These are phyloP conservation scores for Cryptococcus depauperatus DNA, from an alignment of 1,284 basidiomycete species.

Conservation along the genomic window DNA sequence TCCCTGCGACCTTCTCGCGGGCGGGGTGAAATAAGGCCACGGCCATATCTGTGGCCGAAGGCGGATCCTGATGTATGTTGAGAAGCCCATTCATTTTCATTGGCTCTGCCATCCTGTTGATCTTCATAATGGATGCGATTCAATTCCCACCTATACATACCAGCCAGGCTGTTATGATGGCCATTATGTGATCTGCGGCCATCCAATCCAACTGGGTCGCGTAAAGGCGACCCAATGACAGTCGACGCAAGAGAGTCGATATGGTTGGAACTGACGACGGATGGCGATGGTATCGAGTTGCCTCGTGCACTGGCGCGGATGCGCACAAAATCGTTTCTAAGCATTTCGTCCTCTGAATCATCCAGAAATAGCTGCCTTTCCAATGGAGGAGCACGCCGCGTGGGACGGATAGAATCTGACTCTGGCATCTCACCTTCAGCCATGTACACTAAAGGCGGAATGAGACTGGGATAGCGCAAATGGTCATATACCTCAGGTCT, in stretches of 20 bases:
- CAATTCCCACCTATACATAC: not conserved
- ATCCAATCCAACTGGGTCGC: no score
- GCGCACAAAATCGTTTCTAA: not conserved
- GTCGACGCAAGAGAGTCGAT: not conserved
- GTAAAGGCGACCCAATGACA: no score
- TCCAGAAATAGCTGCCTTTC: not conserved
- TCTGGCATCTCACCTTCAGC: not conserved
- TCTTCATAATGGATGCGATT: not conserved
- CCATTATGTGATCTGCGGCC: no score
- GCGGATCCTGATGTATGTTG: no score
- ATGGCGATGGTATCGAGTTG: not conserved
- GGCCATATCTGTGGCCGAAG: no score
- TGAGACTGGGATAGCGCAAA: not conserved
- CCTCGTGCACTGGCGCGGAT: not conserved
- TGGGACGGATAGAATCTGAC: not conserved
- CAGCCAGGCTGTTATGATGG: not conserved
- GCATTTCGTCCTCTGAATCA: not conserved
- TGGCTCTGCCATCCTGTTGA: not conserved
- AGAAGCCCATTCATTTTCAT: not conserved
- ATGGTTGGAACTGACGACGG: not conserved
- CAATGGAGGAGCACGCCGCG: not conserved
- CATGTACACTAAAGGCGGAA: not conserved
- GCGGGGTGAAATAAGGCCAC: not conserved
- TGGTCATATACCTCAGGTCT: not conserved
- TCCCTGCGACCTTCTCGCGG: not conserved